phyloP scores from a whole-genome alignment of 2,329 filamentous ascomycete genomes.

The Pyrenochaeta sp. region DNA sequence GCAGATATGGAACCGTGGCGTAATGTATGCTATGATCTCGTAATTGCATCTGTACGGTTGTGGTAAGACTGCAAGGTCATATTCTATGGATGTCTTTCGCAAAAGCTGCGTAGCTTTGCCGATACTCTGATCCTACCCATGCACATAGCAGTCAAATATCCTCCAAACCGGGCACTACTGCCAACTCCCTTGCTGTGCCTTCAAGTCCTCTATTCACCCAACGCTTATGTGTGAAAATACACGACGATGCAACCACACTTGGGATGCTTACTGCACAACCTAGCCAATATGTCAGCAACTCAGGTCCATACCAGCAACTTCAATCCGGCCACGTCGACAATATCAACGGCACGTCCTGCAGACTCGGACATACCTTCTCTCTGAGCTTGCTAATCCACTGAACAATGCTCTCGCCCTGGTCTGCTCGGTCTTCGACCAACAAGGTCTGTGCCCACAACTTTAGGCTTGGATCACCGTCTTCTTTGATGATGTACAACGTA shows the following conservation, averaged over 20 bases:
- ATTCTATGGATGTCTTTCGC: background rate
- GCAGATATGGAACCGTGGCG: background rate
- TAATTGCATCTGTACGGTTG: background rate
- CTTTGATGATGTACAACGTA: constrained; percentile 89
- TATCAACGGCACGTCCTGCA: constrained; percentile 22
- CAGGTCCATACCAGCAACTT: constrained; percentile 7
- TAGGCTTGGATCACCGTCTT: constrained; percentile 94
- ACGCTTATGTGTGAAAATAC: background rate
- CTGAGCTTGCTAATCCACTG: constrained; percentile 92
- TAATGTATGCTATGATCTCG: background rate
- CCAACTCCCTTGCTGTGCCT: background rate
- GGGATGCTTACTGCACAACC: constrained; percentile 47
- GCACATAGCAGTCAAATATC: background rate
- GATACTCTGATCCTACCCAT: background rate
- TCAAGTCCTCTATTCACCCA: background rate
- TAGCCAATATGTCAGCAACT: constrained; percentile 29
- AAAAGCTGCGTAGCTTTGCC: background rate
- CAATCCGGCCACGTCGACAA: constrained; percentile 33
- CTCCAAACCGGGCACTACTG: background rate
- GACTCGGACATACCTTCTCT: constrained; percentile 79
- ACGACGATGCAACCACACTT: constrained; percentile 1
- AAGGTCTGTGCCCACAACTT: constrained; percentile 97
- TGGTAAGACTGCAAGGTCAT: background rate
- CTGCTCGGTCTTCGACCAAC: constrained; percentile 91
- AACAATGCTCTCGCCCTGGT: constrained; percentile 89